These are phyloP conservation scores for Thelonectria olida DNA, from an alignment of 2,329 filamentous ascomycete species.

Conservation along the genomic window DNA sequence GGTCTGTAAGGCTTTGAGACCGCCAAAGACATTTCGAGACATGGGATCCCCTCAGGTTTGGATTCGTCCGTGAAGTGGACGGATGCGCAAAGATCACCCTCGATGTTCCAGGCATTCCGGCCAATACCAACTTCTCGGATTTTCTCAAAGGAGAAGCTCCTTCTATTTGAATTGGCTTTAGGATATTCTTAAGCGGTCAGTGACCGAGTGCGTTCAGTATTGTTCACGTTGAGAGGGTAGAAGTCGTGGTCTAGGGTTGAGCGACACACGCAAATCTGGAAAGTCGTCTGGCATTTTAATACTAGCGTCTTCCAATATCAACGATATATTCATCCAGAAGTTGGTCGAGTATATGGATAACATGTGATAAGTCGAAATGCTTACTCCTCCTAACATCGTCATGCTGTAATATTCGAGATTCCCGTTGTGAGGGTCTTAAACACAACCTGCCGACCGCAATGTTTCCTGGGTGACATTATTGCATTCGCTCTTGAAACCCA, in stretches of 20 bases:
- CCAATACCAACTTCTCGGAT: neutral
- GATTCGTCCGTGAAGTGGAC: neutral
- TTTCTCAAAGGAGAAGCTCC: conserved; percentile 3
- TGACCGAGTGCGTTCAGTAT: neutral
- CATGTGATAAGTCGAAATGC: neutral
- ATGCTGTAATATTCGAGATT: conserved; percentile 2
- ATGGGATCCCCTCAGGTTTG: neutral
- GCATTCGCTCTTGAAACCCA: conserved; percentile 16
- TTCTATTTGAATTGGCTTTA: conserved; percentile 11
- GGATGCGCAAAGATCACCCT: neutral
- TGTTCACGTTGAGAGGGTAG: neutral
- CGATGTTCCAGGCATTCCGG: neutral
- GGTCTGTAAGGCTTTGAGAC: neutral
- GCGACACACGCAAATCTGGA: conserved; percentile 5
- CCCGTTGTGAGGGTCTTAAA: neutral
- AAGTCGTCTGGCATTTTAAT: neutral
- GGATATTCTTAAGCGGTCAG: conserved; percentile 3
- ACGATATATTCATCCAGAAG: conserved; percentile 11
- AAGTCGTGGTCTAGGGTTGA: conserved; percentile 14
- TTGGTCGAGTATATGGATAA: conserved; percentile 2
- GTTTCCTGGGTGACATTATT: conserved; percentile 12
- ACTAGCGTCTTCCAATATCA: no score
- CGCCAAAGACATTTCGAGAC: neutral
- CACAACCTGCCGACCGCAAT: neutral
- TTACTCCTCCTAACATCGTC: conserved; percentile 10